phyloP scores from a whole-genome alignment of 129 eudicot genomes.

The Flaveria brownii region DNA sequence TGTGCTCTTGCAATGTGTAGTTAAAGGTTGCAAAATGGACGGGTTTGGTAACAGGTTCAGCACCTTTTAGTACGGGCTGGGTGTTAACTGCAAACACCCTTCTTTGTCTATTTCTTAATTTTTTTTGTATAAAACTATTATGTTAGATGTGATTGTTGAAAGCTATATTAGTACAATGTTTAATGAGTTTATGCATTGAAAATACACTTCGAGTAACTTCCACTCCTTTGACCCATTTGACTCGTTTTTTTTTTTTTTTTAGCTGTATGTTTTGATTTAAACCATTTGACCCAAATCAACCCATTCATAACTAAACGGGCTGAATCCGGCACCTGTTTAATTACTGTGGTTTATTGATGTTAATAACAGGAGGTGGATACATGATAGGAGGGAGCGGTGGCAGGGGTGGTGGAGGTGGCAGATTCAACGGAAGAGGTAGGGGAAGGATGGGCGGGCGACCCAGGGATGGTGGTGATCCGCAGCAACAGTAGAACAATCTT shows the following conservation, averaged over 20 bases:
- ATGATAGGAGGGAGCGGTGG: slow-evolving; percentile 55
- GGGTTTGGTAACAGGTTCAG: too few species aligned
- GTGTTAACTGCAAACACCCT: too few species aligned
- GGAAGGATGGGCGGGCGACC: slow-evolving; percentile 51
- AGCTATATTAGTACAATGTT: not conserved
- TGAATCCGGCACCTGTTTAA: not conserved
- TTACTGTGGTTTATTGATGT: not conserved
- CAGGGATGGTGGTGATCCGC: not conserved
- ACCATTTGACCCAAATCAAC: not conserved
- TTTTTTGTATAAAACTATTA: not conserved
- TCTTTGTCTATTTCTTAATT: not conserved
- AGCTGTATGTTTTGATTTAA: not conserved
- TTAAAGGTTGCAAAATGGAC: too few species aligned
- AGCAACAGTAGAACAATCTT: slow-evolving; percentile 18
- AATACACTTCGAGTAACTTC: not conserved
- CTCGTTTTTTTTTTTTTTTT: not conserved
- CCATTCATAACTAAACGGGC: not conserved
- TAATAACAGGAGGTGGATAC: slow-evolving; percentile 32
- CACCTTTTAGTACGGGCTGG: too few species aligned
- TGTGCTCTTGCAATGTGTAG: too few species aligned
- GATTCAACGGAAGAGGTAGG: slow-evolving; percentile 60
- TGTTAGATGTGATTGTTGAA: not conserved
- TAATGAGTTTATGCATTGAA: not conserved
- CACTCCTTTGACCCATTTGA: not conserved
- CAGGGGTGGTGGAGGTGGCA: slow-evolving; percentile 48